Base-by-base conservation (phyloP, 2,329 filamentous ascomycete species). In the Cylindrodendrum hubeiense region DNA sequence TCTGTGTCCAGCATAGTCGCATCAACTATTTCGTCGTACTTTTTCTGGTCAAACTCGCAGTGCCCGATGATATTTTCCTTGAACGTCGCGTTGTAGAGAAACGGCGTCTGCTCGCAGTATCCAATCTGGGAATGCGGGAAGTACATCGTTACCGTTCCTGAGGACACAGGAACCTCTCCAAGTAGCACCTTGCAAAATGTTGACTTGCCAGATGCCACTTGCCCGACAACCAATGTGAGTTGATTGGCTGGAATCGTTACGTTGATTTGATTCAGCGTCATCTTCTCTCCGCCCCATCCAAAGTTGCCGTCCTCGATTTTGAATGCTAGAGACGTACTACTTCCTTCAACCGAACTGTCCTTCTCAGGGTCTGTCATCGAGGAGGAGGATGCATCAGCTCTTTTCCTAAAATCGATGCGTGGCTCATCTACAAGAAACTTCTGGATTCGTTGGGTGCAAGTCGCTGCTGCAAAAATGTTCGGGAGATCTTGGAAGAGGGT, bases 31-130 rank as follows among this genome's bases (percentile, higher is more conserved):
- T 77, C 74, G 2, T 75, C 62, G n/a, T 82, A 82, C 13, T 77
- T 74, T 1, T 56, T 46, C 19, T 71, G 64, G 21, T 81, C 70
- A 24, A 78, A 79, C 0, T 58, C 19, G 10, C 67, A 72, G 30
- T 77, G 76, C 0, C 80, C 81, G 13, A 81, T 61, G 7, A 84
- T 81, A 51, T 82, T 83, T 2, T 80, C 74, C 8, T 71, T 74
- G 12, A 83, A 72, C 1, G 79, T 77, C 0, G 68, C 75, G 46
- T 81, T 82, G 71, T 26, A 83, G 46, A 47, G 76, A 65, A 70
- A 79, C 63, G 69, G 75, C 0, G 72, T 74, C 39, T 79, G 78
- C 17, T 77, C 76, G 43, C 78, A 79, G 57, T 77, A 79, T 4
- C 75, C 77, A 7, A 79, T 72, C 2, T 54, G 65, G 2, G 71